These are phyloP conservation scores for Corchorus olitorius DNA, from an alignment of 345 rosid species.

Conservation along the genomic window DNA sequence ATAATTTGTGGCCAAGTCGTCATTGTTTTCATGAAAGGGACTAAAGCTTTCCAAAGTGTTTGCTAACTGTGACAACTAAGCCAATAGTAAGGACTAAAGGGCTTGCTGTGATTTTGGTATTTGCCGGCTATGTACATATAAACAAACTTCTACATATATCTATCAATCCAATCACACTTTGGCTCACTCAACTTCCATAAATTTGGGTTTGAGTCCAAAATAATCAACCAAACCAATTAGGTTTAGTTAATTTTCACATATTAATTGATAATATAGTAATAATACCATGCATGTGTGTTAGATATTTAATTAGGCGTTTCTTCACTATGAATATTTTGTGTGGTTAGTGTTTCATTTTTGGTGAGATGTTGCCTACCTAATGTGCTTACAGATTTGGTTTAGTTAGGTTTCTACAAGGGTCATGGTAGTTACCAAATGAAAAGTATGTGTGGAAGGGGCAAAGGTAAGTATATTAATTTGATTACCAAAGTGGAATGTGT, in stretches of 20 bases:
- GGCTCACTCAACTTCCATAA: neutral
- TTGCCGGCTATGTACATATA: neutral
- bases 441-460: constrained; percentile 9
- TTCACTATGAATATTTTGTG: neutral
- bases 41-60: constrained; percentile 7
- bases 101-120: neutral
- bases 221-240: constrained; percentile 8
- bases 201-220: constrained; percentile 19
- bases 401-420: constrained; percentile 26
- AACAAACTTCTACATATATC: constrained; percentile 1
- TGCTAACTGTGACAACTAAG: neutral
- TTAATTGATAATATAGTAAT: neutral
- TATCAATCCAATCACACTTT: constrained; percentile 1
- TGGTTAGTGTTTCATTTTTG: constrained; percentile 16
- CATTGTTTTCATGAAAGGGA: neutral
- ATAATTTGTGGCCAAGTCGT: constrained; percentile 8
- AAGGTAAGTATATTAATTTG: neutral
- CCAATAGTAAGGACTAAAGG: neutral
- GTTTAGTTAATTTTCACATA: neutral
- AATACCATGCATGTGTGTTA: neutral
- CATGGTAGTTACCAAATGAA: constrained; percentile 27
- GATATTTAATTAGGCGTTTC: neutral
- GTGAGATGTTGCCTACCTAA: constrained; percentile 30
- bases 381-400: constrained; percentile 28
- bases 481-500: neutral